These are phyloP conservation scores for Candida incommunis DNA, from an alignment of 805 yeast species.

Conservation along the genomic window DNA sequence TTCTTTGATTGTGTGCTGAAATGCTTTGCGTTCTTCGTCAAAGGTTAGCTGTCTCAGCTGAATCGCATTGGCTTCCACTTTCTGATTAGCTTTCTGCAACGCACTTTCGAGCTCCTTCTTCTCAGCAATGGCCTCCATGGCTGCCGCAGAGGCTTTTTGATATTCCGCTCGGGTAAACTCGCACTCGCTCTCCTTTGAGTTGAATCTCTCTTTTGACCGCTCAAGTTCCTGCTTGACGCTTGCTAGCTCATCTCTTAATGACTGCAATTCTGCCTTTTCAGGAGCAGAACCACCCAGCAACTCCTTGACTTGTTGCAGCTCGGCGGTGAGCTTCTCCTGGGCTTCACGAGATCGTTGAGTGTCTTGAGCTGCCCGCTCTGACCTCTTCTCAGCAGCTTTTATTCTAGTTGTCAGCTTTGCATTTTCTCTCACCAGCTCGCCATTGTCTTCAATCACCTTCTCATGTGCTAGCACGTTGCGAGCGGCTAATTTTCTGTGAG, in stretches of 20 bases:
- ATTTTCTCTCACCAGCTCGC: slow-evolving; percentile 33
- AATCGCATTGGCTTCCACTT: slow-evolving; percentile 15
- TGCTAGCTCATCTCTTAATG: slow-evolving; percentile 28
- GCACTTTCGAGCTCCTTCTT: slow-evolving; percentile 16
- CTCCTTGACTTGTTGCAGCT: slow-evolving; percentile 17
- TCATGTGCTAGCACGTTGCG: slow-evolving; percentile 30
- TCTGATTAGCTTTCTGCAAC: slow-evolving; percentile 9
- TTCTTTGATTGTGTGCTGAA: slow-evolving; percentile 16
- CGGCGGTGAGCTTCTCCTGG: slow-evolving; percentile 18
- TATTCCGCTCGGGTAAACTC: slow-evolving; percentile 32
- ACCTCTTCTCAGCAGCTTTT: slow-evolving; percentile 12
- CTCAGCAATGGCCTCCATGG: slow-evolving; percentile 17
- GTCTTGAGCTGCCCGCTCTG: slow-evolving; percentile 13
- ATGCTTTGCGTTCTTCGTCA: slow-evolving; percentile 17
- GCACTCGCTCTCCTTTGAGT: slow-evolving; percentile 41
- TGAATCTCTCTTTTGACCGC: slow-evolving; percentile 29
- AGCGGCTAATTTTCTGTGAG: slow-evolving; percentile 27
- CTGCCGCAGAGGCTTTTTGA: slow-evolving; percentile 18
- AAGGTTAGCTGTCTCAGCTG: slow-evolving; percentile 15
- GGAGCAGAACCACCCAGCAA: slow-evolving; percentile 13
- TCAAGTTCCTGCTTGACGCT: slow-evolving; percentile 33
- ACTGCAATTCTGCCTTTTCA: slow-evolving; percentile 17
- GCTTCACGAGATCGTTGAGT: slow-evolving; percentile 11
- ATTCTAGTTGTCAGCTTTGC: slow-evolving; percentile 19
- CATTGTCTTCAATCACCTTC: slow-evolving; percentile 30